These are phyloP conservation scores for Lentinus polychrous DNA, from an alignment of 1,284 basidiomycete species.

Conservation along the genomic window DNA sequence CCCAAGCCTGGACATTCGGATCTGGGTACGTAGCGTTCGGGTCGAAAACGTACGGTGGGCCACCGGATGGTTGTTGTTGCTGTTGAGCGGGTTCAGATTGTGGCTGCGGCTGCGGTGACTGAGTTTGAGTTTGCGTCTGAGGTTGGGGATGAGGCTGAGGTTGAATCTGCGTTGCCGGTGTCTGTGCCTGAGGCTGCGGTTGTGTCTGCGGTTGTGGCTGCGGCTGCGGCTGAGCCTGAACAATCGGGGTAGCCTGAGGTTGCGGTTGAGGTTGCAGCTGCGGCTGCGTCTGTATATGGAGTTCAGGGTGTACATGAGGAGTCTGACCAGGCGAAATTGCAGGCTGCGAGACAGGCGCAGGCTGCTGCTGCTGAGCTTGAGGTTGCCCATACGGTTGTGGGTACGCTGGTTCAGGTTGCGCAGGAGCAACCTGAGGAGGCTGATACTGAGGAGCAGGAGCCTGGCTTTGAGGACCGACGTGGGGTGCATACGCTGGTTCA, in stretches of 20 bases:
- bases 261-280: constrained; percentile 23
- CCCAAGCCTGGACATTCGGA: constrained; percentile 75
- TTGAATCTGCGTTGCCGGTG: constrained; percentile 13
- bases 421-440: background rate
- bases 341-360: constrained; percentile 13
- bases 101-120: constrained; percentile 19
- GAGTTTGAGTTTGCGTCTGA: constrained; percentile 17
- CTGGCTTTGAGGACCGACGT: background rate
- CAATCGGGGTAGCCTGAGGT: constrained; percentile 20
- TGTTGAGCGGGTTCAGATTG: constrained; percentile 17
- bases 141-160: constrained; percentile 15
- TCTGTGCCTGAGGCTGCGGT: constrained; percentile 13
- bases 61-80: constrained; percentile 19
- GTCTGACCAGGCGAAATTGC: constrained; percentile 14
- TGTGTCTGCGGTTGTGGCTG: constrained; percentile 19
- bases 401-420: background rate
- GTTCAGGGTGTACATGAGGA: constrained; percentile 15
- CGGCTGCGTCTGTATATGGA: constrained; percentile 16
- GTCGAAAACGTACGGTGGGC: constrained; percentile 67
- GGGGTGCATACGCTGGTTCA: background rate
- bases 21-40: constrained; percentile 60
- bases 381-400: background rate
- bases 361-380: too few relatives aligned
- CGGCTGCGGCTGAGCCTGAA: constrained; percentile 14
- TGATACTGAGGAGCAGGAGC: background rate